Evolutionary conservation across 2,329 filamentous ascomycete genomes (phyloP).

Genomic region (Bisporella sp.): DNA sequence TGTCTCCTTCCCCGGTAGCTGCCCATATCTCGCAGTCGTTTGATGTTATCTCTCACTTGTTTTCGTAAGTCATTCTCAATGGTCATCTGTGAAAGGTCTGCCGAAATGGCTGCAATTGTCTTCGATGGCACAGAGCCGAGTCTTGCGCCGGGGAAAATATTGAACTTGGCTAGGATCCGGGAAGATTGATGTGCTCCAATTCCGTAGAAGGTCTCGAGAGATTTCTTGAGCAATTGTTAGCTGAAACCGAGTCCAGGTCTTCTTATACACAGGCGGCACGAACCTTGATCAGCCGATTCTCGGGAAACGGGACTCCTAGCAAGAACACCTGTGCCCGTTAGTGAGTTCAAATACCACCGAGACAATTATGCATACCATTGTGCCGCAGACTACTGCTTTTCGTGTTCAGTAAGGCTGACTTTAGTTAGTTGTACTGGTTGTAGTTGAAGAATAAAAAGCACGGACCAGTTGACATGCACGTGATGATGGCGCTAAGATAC

Average conservation of each 20-base stretch:
- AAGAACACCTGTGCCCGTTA: slow-evolving; percentile 56
- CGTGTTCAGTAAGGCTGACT: too few species aligned
- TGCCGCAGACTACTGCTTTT: neutral
- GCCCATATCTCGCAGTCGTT: slow-evolving; percentile 81
- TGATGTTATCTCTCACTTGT: slow-evolving; percentile 77
- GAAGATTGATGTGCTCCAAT: slow-evolving; percentile 64
- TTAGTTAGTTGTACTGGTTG: too few species aligned
- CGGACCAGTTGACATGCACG: slow-evolving; percentile 6
- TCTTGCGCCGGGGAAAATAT: slow-evolving; percentile 77
- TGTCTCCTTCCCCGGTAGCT: slow-evolving; percentile 84
- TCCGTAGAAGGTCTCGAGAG: slow-evolving; percentile 80
- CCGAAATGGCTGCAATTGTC: slow-evolving; percentile 74
- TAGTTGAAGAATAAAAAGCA: too few species aligned
- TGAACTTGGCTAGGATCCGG: slow-evolving; percentile 79
- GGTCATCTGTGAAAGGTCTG: slow-evolving; percentile 83
- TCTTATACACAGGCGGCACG: slow-evolving; percentile 15
- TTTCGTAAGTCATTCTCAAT: slow-evolving; percentile 84
- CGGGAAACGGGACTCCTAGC: slow-evolving; percentile 78
- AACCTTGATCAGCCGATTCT: slow-evolving; percentile 78
- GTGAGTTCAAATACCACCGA: neutral
- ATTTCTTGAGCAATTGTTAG: slow-evolving; percentile 42
- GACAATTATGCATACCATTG: slow-evolving; percentile 17
- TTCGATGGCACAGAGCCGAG: slow-evolving; percentile 68
- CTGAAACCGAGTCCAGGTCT: neutral
- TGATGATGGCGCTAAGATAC: slow-evolving; percentile 14